Evolutionary conservation across 129 eudicot species (phyloP).

Genomic region (Lactuca sativa): DNA sequence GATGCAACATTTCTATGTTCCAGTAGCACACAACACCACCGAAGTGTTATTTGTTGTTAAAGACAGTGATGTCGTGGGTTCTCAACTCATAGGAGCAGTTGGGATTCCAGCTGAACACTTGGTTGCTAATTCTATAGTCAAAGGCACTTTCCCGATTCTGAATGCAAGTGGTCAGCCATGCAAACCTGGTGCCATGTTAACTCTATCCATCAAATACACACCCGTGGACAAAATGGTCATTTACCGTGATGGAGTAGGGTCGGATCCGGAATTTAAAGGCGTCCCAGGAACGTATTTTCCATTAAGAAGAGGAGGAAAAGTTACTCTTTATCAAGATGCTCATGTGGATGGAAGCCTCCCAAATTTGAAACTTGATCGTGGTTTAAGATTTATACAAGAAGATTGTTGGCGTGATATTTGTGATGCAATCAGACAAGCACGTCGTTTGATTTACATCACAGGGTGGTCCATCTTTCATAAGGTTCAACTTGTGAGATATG

Average conservation of each 20-base stretch:
- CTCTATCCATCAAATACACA: conserved; percentile 59
- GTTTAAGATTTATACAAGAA: conserved; percentile 54
- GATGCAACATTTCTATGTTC: conserved; percentile 73
- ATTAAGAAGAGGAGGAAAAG: conserved; percentile 65
- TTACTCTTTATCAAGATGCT: conserved; percentile 91
- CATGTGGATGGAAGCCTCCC: conserved; percentile 71
- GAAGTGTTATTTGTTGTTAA: conserved; percentile 77
- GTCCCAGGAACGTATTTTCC: conserved; percentile 90
- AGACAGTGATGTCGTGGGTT: conserved; percentile 81
- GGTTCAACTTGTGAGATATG: conserved; percentile 76
- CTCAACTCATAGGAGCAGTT: conserved; percentile 80
- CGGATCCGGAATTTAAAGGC: conserved; percentile 55
- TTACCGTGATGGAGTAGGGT: conserved; percentile 70
- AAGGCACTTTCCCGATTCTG: conserved; percentile 69
- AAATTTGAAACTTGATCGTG: conserved; percentile 59
- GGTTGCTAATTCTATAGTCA: conserved; percentile 36
- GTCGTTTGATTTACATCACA: conserved; percentile 64
- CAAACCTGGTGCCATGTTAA: conserved; percentile 62
- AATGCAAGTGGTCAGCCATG: conserved; percentile 65
- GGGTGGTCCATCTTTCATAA: conserved; percentile 93
- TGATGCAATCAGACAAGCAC: conserved; percentile 73
- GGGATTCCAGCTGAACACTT: conserved; percentile 66
- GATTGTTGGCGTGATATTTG: conserved; percentile 87
- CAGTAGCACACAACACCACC: conserved; percentile 77
- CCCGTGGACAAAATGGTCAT: conserved; percentile 55